These are phyloP conservation scores for Blastobotrys illinoisensis DNA, from an alignment of 1,139 yeast genomes.

Conservation along the genomic window DNA sequence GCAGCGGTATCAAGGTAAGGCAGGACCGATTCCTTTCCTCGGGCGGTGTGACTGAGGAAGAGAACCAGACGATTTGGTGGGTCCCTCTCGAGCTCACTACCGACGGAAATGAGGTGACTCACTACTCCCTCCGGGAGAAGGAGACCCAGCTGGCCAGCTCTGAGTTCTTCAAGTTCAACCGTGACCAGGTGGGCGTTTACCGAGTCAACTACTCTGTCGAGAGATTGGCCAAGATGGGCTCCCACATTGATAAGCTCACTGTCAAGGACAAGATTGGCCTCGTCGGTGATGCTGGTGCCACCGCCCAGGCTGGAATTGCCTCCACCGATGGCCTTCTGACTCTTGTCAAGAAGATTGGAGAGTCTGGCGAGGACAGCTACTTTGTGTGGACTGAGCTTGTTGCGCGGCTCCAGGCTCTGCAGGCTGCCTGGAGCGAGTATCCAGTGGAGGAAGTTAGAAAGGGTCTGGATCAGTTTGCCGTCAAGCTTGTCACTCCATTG, in stretches of 20 bases:
- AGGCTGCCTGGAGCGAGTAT: slow-evolving; percentile 46
- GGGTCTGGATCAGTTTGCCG: slow-evolving; percentile 40
- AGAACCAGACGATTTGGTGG: slow-evolving; percentile 70
- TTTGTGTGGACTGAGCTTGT: slow-evolving; percentile 63
- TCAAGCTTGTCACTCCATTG: slow-evolving; percentile 41
- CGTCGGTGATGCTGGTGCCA: slow-evolving; percentile 56
- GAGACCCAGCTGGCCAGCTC: slow-evolving; percentile 40
- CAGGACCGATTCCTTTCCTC: slow-evolving; percentile 76
- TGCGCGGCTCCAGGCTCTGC: slow-evolving; percentile 40
- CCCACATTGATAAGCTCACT: slow-evolving; percentile 43
- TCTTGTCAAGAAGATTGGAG: slow-evolving; percentile 40
- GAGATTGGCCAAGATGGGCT: slow-evolving; percentile 36
- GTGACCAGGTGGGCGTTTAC: slow-evolving; percentile 77
- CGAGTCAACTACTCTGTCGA: slow-evolving; percentile 63
- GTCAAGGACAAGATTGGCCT: slow-evolving; percentile 61
- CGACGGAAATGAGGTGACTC: slow-evolving; percentile 58
- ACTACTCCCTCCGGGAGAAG: slow-evolving; percentile 53
- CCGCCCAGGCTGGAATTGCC: slow-evolving; percentile 56
- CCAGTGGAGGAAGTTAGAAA: slow-evolving; percentile 31
- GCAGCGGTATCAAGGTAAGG: slow-evolving; percentile 44
- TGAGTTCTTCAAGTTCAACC: slow-evolving; percentile 71
- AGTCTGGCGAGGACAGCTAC: slow-evolving; percentile 43
- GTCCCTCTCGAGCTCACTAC: slow-evolving; percentile 67
- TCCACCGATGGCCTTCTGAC: slow-evolving; percentile 48
- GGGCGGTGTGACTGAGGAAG: slow-evolving; percentile 72